Conservation (phyloP, 805 yeast species). For the Clavispora asparagi region DNA sequence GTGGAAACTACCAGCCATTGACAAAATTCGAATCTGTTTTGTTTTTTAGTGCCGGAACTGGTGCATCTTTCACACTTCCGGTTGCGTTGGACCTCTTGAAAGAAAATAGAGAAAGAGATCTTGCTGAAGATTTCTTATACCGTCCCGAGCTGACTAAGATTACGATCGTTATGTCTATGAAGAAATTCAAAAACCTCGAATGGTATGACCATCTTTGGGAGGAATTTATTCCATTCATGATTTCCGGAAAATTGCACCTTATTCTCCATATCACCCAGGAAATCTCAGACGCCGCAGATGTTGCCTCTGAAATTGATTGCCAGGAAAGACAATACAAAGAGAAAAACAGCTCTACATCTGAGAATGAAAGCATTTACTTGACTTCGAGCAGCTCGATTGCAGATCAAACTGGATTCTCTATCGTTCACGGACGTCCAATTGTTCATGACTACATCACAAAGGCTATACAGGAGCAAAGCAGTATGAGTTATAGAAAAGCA, state of each 20-base stretch:
- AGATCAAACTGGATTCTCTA: conserved; percentile 2
- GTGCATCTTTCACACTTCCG: conserved; percentile 43
- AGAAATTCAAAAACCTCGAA: conserved; percentile 16
- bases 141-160: conserved; percentile 26
- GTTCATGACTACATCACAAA: conserved; percentile 14
- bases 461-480: conserved; percentile 10
- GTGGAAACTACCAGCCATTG: conserved; percentile 38
- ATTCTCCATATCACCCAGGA: conserved; percentile 28
- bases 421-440: conserved; percentile 16
- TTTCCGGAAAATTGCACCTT: conserved; percentile 18
- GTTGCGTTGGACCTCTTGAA: conserved; percentile 37
- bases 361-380: not conserved
- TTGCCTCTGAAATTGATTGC: not conserved
- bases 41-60: conserved; percentile 42
- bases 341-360: not conserved
- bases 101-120: conserved; percentile 21
- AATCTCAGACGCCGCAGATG: conserved; percentile 1
- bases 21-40: conserved; percentile 36
- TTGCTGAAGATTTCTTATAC: conserved; percentile 24
- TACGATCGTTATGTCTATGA: conserved; percentile 31
- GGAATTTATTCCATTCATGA: conserved; percentile 21
- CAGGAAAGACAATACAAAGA: not conserved
- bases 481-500: conserved; percentile 15
- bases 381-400: not conserved
- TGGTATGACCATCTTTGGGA: conserved; percentile 36